A percentile compares a stretch with the other conserved stretches of the same genome.
phyloP scores from a whole-genome alignment of 75 land plant species.

The Picea sitchensis region DNA sequence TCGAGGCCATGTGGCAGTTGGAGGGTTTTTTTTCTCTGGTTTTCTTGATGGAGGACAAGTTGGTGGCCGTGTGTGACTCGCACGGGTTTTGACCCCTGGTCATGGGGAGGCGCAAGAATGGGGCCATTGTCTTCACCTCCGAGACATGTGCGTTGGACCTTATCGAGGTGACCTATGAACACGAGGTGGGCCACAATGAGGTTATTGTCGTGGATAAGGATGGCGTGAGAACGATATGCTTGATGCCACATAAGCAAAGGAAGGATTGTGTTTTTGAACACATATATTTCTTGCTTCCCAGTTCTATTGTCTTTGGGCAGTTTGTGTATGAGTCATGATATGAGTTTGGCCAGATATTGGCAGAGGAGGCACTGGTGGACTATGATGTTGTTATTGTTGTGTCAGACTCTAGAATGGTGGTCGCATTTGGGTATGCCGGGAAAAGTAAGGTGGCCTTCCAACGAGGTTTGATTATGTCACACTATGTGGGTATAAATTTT shows the following conservation, averaged over 20 bases:
- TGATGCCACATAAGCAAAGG: constrained; percentile 56
- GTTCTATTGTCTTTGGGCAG: constrained; percentile 19
- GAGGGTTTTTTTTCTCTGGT: constrained; percentile 82
- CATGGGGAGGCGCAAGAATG: constrained; percentile 75
- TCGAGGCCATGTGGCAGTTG: constrained; percentile 42
- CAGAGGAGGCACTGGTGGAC: constrained; percentile 20
- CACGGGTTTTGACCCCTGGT: constrained; percentile 88
- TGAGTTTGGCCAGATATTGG: constrained; percentile 14
- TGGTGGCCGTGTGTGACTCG: constrained; percentile 87
- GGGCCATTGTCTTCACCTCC: constrained; percentile 84
- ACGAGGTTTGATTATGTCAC: constrained; percentile 65
- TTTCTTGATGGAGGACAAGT: constrained; percentile 74
- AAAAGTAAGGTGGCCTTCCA: constrained; percentile 35
- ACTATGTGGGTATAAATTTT: constrained; percentile 28
- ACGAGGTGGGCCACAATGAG: constrained; percentile 88
- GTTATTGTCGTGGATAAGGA: constrained; percentile 65
- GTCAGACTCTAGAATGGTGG: constrained; percentile 31
- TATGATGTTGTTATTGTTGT: constrained; percentile 30
- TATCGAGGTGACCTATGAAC: constrained; percentile 71
- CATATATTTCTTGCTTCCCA: constrained; percentile 23
- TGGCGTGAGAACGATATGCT: constrained; percentile 64
- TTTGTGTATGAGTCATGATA: constrained; percentile 22
- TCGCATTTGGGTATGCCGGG: constrained; percentile 21
- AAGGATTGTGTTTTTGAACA: constrained; percentile 88
- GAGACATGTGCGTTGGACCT: constrained; percentile 94